Evolutionary conservation across 2,329 filamentous ascomycete species (phyloP).

Genomic region (Xylariaceae sp.): DNA sequence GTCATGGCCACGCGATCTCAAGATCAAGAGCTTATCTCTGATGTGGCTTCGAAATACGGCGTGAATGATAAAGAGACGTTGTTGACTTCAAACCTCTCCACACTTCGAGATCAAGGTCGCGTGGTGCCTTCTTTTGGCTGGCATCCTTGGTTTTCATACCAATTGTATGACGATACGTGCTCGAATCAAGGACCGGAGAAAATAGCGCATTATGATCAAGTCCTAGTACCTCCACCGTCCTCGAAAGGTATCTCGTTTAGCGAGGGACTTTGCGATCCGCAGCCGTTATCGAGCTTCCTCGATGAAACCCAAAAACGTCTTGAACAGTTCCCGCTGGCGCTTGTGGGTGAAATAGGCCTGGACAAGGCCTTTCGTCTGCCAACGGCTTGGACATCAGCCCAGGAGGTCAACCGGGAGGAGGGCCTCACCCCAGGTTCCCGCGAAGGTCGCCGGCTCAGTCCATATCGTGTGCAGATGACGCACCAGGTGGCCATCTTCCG

Average conservation of each 20-base stretch:
- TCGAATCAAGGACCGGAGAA: conserved; percentile 38
- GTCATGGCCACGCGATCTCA: conserved; percentile 74
- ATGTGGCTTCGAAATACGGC: conserved; percentile 54
- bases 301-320: conserved; percentile 53
- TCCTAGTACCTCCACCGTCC: conserved; percentile 53
- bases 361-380: conserved; percentile 76
- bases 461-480: conserved; percentile 60
- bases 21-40: conserved; percentile 68
- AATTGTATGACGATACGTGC: conserved; percentile 61
- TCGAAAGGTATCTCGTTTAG: conserved; percentile 43
- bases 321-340: conserved; percentile 54
- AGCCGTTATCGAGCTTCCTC: conserved; percentile 56
- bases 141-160: conserved; percentile 83
- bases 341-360: conserved; percentile 74
- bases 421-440: conserved; percentile 63
- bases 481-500: conserved; percentile 66
- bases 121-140: conserved; percentile 75
- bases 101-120: conserved; percentile 33
- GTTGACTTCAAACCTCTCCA: conserved; percentile 9
- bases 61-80: conserved; percentile 35
- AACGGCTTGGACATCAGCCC: conserved; percentile 46
- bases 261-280: conserved; percentile 54
- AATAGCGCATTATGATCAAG: conserved; percentile 59
- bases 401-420: conserved; percentile 40
- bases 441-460: conserved; percentile 64